Evolutionary conservation across 768 basidiomycete species (phyloP).

Genomic region (Arthromyces matolae): DNA sequence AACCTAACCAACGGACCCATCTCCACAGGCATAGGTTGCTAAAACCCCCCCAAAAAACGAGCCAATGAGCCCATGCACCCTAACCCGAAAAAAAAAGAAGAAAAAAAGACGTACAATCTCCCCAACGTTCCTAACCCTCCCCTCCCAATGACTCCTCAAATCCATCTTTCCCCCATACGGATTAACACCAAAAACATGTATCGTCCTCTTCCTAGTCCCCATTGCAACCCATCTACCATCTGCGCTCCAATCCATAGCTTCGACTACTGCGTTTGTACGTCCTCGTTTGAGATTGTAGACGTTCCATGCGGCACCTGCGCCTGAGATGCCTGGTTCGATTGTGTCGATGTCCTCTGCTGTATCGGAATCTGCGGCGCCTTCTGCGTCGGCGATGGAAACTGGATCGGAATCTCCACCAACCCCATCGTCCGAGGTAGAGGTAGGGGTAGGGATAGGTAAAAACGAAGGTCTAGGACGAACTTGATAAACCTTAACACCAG

Average conservation of each 20-base stretch:
- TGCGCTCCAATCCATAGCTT: conserved; percentile 45
- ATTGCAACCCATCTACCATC: conserved; percentile 71
- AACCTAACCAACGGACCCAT: conserved; percentile 57
- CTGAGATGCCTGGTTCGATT: too few species aligned
- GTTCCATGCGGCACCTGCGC: conserved; percentile 33
- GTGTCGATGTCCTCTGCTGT: too few species aligned
- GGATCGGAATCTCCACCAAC: too few species aligned
- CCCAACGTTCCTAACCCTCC: conserved; percentile 50
- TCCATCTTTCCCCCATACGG: conserved; percentile 73
- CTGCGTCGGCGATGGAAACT: too few species aligned
- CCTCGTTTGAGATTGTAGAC: conserved; percentile 72
- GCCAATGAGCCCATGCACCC: background rate
- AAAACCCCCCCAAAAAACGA: background rate
- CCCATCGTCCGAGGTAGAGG: too few species aligned
- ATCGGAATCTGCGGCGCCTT: background rate
- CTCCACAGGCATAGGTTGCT: conserved; percentile 53
- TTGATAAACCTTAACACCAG: conserved; percentile 46
- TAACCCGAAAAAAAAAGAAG: conserved; percentile 4
- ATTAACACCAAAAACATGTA: conserved; percentile 74
- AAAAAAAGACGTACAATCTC: conserved; percentile 39
- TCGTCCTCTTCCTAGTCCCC: conserved; percentile 57
- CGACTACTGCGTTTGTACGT: conserved; percentile 61
- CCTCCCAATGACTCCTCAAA: conserved; percentile 55
- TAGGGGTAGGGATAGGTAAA: too few species aligned
- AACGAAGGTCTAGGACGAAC: conserved; percentile 23